Evolutionary conservation across 495 filamentous ascomycete species (phyloP), one percentile per base, ranked within the genome.

Genomic region (Gamarada debralockiae): DNA sequence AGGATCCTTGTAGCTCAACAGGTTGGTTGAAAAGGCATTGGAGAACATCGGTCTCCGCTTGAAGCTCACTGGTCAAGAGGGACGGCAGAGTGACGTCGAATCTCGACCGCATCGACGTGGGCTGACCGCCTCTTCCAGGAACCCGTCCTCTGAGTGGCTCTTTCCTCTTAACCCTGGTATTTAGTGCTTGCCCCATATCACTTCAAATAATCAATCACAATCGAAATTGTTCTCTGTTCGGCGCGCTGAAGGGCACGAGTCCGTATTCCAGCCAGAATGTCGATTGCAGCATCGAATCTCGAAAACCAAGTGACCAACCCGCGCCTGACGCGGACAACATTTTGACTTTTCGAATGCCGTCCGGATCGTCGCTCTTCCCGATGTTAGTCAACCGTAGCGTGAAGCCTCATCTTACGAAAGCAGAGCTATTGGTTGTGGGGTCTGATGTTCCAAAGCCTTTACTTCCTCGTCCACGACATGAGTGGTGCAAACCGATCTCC

Each of bases 291-390:
- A n/a, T n/a, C n/a, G n/a, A n/a, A n/a, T n/a, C n/a, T n/a, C n/a
- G n/a, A n/a, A n/a, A n/a, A n/a, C n/a, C n/a, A n/a, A n/a, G n/a
- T n/a, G n/a, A n/a, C n/a, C n/a, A n/a, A n/a, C n/a, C 41, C n/a
- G 21, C 41, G 10, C 41, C 10, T 44, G 21, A 17, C n/a, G 41
- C 21, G 27, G 27, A 29, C 27, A 29, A 10, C 27, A 5, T 29
- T 29, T 29, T 29, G 27, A 10, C 27, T 29, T 29, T 29, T 29
- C 27, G 23, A 49, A 41, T 55, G 52, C 45, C 52, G 52, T 45
- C 39, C 37, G 46, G 53, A 51, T 56, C 53, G 39, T 27, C 53
- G 25, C 15, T 0, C 39, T 50, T 49, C 47, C 53, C 53, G 53
- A 27, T 51, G 33, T 40, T 55, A 55, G 38, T 17, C 10, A 17